Percentiles rank a stretch among this genome's conserved stretches.
Evolutionary conservation across 169 alveolate genomes (phyloP).

Genomic region (Plasmodium gonderi): DNA sequence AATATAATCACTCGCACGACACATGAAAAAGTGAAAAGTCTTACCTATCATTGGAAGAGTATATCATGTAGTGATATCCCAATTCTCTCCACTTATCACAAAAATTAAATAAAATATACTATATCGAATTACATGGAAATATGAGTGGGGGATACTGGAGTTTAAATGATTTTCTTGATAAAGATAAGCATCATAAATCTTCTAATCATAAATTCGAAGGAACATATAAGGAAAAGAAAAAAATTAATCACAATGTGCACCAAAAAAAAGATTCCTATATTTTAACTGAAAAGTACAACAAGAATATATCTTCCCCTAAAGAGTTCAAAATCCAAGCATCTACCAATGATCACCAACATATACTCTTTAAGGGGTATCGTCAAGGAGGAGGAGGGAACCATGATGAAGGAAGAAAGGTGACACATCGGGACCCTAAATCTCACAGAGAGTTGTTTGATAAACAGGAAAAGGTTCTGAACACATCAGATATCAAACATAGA

Average conservation of each 20-base stretch:
- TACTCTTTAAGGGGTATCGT: background rate
- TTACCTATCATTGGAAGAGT: too few relatives aligned
- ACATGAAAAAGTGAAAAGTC: too few relatives aligned
- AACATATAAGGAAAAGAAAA: background rate
- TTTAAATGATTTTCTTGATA: conserved; percentile 1
- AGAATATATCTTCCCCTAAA: background rate
- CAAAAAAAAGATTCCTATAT: background rate
- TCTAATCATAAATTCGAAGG: background rate
- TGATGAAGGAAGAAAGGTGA: background rate
- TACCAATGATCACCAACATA: background rate
- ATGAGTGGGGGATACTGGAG: conserved; percentile 7
- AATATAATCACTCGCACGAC: too few relatives aligned
- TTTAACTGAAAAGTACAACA: background rate
- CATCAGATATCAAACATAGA: background rate
- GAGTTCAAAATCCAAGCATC: background rate
- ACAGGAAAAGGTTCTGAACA: background rate
- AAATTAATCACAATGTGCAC: background rate
- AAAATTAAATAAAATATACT: background rate
- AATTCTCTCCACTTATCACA: too few relatives aligned
- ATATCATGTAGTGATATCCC: too few relatives aligned
- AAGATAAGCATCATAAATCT: background rate
- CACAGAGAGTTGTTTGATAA: background rate
- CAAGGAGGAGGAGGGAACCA: background rate
- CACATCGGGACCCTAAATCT: background rate
- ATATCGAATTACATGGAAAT: background rate